phyloP scores from a whole-genome alignment of 495 filamentous ascomycete genomes.

The Talaromyces liani region DNA sequence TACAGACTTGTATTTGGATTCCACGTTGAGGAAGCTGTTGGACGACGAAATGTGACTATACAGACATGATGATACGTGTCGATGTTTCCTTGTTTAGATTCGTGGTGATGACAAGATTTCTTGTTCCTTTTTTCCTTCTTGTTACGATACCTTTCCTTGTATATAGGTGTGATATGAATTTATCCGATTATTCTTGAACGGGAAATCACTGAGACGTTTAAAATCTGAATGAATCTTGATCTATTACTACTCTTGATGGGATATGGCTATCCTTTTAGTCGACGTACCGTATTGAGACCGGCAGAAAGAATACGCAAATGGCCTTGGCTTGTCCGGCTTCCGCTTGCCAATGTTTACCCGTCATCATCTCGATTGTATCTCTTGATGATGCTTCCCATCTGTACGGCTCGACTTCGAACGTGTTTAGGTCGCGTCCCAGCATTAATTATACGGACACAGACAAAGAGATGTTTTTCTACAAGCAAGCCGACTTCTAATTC shows the following conservation, averaged over 20 bases:
- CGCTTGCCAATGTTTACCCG: no score
- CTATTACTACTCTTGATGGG: background rate
- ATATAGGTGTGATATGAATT: background rate
- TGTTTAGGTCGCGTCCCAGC: no score
- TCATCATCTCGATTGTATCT: no score
- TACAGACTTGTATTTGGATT: constrained; percentile 82
- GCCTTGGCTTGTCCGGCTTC: no score
- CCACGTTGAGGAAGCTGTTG: constrained; percentile 63
- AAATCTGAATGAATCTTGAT: background rate
- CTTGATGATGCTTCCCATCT: no score
- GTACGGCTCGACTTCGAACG: no score
- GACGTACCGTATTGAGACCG: no score
- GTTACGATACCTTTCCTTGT: constrained; percentile 1
- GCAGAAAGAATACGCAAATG: no score
- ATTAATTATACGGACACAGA: no score
- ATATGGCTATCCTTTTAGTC: no score
- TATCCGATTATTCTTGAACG: background rate
- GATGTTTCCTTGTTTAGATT: background rate
- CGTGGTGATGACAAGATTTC: background rate
- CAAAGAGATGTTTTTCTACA: no score
- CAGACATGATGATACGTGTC: constrained; percentile 20
- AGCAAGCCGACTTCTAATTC: no score
- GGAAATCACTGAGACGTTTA: background rate
- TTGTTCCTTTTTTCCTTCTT: background rate
- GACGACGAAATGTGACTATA: constrained; percentile 43